Evolutionary conservation across 2,329 filamentous ascomycete genomes (phyloP).

Genomic region (Cyphellophora europaea): DNA sequence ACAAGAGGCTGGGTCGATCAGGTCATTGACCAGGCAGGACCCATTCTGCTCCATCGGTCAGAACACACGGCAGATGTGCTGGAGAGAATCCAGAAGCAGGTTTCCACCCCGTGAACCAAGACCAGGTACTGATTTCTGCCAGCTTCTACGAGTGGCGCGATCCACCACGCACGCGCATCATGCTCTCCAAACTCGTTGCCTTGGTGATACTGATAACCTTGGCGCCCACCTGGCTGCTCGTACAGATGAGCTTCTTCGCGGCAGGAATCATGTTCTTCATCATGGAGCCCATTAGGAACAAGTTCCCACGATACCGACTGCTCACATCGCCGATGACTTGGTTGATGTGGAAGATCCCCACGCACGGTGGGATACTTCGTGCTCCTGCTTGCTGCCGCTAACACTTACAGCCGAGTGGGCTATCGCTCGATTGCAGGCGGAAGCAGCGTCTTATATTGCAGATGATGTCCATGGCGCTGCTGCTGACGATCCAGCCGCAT

Average conservation of each 20-base stretch:
- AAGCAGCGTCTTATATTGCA: slow-evolving; percentile 5
- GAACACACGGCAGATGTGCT: slow-evolving; percentile 7
- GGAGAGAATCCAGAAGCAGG: slow-evolving; percentile 8
- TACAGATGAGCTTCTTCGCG: slow-evolving; percentile 4
- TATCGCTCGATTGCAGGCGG: slow-evolving; percentile 8
- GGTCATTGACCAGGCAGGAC: slow-evolving; percentile 5
- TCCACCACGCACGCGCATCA: slow-evolving; percentile 2
- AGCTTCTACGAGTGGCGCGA: slow-evolving; percentile 11
- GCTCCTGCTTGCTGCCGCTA: background rate
- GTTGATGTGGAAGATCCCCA: slow-evolving; percentile 10
- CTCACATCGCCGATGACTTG: slow-evolving; percentile 6
- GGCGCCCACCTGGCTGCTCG: slow-evolving; percentile 8
- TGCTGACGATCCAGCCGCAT: background rate
- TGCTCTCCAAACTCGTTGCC: slow-evolving; percentile 3
- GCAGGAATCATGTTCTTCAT: slow-evolving; percentile 9
- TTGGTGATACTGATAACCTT: slow-evolving; percentile 4
- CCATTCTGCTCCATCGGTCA: slow-evolving; percentile 1
- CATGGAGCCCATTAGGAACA: slow-evolving; percentile 4
- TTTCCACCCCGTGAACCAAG: background rate
- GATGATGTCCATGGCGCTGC: background rate
- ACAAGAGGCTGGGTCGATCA: slow-evolving; percentile 6
- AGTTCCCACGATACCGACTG: slow-evolving; percentile 7
- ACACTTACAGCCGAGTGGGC: slow-evolving; percentile 8
- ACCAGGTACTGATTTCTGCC: background rate
- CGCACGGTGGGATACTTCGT: slow-evolving; percentile 7